These are phyloP conservation scores for Citrus trifoliata DNA, from an alignment of 345 rosid genomes.

Conservation along the genomic window DNA sequence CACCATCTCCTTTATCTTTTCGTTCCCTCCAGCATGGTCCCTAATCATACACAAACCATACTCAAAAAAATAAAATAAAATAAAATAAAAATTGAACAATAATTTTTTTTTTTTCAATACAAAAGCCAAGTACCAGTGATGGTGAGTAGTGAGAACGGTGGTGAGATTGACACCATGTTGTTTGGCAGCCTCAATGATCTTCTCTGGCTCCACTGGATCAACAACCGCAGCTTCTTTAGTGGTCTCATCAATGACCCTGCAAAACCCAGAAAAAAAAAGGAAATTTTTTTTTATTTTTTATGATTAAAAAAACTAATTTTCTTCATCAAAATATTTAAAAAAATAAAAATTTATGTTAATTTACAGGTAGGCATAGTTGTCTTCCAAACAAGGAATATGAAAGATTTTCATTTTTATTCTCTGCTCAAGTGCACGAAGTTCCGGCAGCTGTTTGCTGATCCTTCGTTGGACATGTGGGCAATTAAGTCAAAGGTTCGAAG, in stretches of 20 bases:
- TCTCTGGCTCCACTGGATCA: constrained; percentile 89
- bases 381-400: constrained; percentile 74
- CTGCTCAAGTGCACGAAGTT: background rate
- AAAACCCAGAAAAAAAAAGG: background rate
- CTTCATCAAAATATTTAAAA: background rate
- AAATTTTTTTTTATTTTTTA: background rate
- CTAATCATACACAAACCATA: constrained; percentile 23
- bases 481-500: background rate
- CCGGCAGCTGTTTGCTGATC: background rate
- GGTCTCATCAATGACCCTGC: constrained; percentile 73
- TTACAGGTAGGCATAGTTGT: constrained; percentile 88
- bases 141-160: constrained; percentile 87
- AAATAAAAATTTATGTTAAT: background rate
- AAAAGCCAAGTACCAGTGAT: constrained; percentile 57
- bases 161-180: constrained; percentile 49
- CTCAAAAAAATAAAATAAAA: background rate
- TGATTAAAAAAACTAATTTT: background rate
- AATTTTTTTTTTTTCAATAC: background rate
- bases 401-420: constrained; percentile 49
- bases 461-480: background rate
- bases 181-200: constrained; percentile 50
- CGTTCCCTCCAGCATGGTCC: constrained; percentile 98
- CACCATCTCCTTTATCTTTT: constrained; percentile 62
- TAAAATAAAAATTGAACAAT: background rate
- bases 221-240: constrained; percentile 88